These are phyloP conservation scores for Penicillium psychrosexuale DNA, from an alignment of 2,329 filamentous ascomycete genomes.

Conservation along the genomic window DNA sequence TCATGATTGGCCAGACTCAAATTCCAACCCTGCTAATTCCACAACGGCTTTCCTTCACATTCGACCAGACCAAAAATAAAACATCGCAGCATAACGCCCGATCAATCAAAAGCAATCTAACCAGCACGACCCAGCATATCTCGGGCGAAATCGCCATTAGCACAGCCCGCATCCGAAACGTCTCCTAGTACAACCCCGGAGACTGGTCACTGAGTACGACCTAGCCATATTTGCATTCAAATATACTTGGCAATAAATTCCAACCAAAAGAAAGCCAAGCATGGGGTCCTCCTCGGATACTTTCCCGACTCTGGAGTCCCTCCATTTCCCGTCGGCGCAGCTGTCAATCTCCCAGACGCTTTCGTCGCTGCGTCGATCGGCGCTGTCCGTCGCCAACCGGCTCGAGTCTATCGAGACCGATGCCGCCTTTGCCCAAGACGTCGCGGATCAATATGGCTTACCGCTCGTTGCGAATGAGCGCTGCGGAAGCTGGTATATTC, in stretches of 20 bases:
- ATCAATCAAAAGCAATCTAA: background rate
- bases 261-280: conserved; percentile 3
- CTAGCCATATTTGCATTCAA: conserved; percentile 1
- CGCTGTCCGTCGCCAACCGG: conserved; percentile 76
- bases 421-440: conserved; percentile 66
- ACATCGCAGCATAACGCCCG: background rate
- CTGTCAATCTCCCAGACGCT: conserved; percentile 68
- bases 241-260: conserved; percentile 2
- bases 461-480: conserved; percentile 89
- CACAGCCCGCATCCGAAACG: background rate
- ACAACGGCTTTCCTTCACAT: conserved; percentile 1
- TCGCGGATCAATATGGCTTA: conserved; percentile 51
- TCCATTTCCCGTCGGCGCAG: conserved; percentile 55
- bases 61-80: background rate
- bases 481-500: conserved; percentile 94
- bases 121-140: background rate
- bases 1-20: conserved; percentile 16
- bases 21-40: conserved; percentile 15
- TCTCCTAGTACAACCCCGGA: conserved; percentile 4
- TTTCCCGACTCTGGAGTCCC: conserved; percentile 38
- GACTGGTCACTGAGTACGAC: background rate
- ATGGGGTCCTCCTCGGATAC: conserved; percentile 28
- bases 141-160: background rate
- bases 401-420: conserved; percentile 75
- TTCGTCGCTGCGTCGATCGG: conserved; percentile 68